phyloP scores from a whole-genome alignment of 2,329 filamentous ascomycete genomes.

The Fusarium gaditjirri region DNA sequence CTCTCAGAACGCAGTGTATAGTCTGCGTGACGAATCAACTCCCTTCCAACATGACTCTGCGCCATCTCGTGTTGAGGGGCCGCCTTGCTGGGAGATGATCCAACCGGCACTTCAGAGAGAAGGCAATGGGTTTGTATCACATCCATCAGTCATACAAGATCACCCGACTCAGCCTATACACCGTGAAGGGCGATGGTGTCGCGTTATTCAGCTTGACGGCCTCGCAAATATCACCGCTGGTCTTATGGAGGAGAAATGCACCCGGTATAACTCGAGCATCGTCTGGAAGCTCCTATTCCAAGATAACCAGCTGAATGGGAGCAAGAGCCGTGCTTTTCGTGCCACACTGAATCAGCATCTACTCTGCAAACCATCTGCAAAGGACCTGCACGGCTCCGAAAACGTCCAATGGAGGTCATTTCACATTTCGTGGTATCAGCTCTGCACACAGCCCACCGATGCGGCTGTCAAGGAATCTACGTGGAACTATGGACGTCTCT shows the following conservation, averaged over 20 bases:
- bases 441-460: not conserved
- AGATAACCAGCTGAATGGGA: not conserved
- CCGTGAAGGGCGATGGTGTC: not conserved
- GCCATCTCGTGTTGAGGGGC: not conserved
- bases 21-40: accelerated
- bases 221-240: not conserved
- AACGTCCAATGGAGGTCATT: not conserved
- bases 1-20: not conserved
- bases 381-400: not conserved
- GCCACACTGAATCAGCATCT: not conserved
- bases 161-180: not conserved
- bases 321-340: not conserved
- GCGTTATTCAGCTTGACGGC: not conserved
- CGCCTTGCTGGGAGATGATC: not conserved
- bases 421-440: constrained; percentile 2
- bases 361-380: not conserved
- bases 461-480: not conserved
- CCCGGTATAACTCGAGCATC: not conserved
- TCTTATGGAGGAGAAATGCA: not conserved
- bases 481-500: not conserved
- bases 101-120: not conserved
- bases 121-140: not conserved
- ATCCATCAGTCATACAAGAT: not conserved
- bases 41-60: not conserved
- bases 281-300: constrained; percentile 3